phyloP scores from a whole-genome alignment of 2,329 filamentous ascomycete genomes.

The Aspergillus pseudoglaucus region DNA sequence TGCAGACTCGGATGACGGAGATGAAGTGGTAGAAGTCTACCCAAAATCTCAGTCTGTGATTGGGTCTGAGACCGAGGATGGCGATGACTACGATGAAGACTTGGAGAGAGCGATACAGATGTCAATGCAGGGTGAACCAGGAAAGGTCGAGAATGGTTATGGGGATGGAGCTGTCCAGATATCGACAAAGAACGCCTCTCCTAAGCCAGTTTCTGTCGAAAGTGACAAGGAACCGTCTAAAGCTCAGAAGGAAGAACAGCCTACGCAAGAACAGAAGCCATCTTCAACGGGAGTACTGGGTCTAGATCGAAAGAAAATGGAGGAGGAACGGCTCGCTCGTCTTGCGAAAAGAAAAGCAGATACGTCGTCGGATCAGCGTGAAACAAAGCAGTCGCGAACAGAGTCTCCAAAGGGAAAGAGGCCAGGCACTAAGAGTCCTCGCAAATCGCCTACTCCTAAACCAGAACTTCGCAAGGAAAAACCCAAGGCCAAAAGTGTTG shows the following conservation, averaged over 20 bases:
- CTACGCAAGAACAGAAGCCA: neutral
- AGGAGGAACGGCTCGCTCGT: slow-evolving; percentile 71
- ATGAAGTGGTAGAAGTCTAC: slow-evolving; percentile 18
- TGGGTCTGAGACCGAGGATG: slow-evolving; percentile 16
- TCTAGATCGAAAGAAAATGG: slow-evolving; percentile 76
- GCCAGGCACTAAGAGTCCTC: neutral
- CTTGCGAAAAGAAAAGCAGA: slow-evolving; percentile 51
- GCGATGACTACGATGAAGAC: slow-evolving; percentile 27
- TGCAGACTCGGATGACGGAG: slow-evolving; percentile 20
- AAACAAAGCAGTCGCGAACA: slow-evolving; percentile 18
- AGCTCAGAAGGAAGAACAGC: neutral
- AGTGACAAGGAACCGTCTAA: neutral
- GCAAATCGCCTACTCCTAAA: neutral
- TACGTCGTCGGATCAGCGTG: slow-evolving; percentile 18
- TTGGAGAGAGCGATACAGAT: slow-evolving; percentile 30
- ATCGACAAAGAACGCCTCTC: neutral
- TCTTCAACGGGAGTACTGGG: slow-evolving; percentile 38
- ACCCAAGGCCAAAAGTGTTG: neutral
- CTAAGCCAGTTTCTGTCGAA: neutral
- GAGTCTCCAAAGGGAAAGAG: slow-evolving; percentile 2
- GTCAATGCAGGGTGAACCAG: slow-evolving; percentile 22
- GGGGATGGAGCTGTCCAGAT: neutral
- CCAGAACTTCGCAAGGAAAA: neutral
- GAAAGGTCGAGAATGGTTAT: slow-evolving; percentile 3
- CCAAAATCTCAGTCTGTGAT: slow-evolving; percentile 24